Conservation (phyloP, 139 green algal genomes). For the Chlamydomonas schloesseri region DNA sequence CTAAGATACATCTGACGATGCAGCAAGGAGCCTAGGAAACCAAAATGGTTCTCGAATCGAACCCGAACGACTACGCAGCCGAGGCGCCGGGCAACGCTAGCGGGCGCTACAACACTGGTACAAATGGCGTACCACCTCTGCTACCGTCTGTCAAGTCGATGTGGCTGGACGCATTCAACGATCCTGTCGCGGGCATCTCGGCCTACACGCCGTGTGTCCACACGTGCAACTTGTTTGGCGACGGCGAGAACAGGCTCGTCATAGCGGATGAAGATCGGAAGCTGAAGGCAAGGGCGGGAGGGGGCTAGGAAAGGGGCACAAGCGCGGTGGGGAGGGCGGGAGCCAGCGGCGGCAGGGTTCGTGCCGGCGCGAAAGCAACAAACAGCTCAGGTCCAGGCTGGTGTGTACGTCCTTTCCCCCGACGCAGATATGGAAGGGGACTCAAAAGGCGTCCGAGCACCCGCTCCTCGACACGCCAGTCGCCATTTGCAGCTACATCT, state of each 20-base stretch:
- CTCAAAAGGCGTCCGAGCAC: constrained; percentile 69
- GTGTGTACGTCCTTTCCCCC: too few relatives aligned
- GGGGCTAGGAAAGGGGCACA: not conserved
- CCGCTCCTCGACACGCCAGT: constrained; percentile 68
- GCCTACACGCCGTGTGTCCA: constrained; percentile 67
- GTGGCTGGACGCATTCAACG: constrained; percentile 46
- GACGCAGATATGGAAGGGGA: constrained; percentile 78
- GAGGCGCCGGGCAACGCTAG: not conserved
- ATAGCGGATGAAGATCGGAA: constrained; percentile 76
- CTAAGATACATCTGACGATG: too few relatives aligned
- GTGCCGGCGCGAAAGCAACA: too few relatives aligned
- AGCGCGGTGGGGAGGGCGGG: too few relatives aligned
- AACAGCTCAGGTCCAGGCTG: too few relatives aligned
- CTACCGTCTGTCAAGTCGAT: not conserved
- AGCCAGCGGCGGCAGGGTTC: too few relatives aligned
- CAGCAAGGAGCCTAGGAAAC: too few relatives aligned
- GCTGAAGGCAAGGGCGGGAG: constrained; percentile 64
- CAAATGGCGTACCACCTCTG: not conserved
- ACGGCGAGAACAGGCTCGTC: constrained; percentile 78
- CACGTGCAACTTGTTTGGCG: constrained; percentile 74
- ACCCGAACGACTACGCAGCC: constrained; percentile 5
- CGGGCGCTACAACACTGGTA: not conserved
- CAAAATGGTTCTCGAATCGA: too few relatives aligned
- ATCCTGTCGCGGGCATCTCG: constrained; percentile 68
- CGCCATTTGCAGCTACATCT: constrained; percentile 66